Evolutionary conservation across 2,329 filamentous ascomycete species (phyloP).

Genomic region (Trichoderma oligosporum): DNA sequence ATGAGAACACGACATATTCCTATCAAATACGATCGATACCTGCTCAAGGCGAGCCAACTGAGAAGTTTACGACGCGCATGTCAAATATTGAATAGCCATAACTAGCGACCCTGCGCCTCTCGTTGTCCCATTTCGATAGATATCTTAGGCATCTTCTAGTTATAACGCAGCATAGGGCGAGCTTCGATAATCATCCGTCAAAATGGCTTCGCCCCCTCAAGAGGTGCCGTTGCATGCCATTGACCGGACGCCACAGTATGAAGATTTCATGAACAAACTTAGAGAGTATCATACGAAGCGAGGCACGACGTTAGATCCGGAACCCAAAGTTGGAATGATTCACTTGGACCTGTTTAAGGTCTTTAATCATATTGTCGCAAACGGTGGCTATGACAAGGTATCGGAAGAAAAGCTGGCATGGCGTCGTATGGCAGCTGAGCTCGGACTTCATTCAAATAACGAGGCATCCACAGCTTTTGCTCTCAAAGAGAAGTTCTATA

Average conservation of each 20-base stretch:
- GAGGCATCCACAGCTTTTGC: slow-evolving; percentile 80
- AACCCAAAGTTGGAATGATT: slow-evolving; percentile 74
- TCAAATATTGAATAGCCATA: neutral
- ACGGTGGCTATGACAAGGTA: slow-evolving; percentile 82
- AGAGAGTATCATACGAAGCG: slow-evolving; percentile 72
- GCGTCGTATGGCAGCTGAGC: slow-evolving; percentile 72
- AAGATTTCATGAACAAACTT: slow-evolving; percentile 72
- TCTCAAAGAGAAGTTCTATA: slow-evolving; percentile 85
- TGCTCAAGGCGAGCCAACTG: neutral
- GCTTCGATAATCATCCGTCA: neutral
- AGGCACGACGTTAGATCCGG: slow-evolving; percentile 73
- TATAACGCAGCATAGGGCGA: neutral
- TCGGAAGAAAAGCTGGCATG: slow-evolving; percentile 81
- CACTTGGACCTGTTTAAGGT: slow-evolving; percentile 74
- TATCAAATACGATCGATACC: neutral
- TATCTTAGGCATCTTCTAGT: neutral
- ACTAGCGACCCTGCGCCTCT: neutral
- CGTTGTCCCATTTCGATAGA: neutral
- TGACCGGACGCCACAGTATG: slow-evolving; percentile 65
- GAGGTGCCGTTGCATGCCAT: slow-evolving; percentile 44
- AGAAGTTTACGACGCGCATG: slow-evolving; percentile 5
- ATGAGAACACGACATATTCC: neutral
- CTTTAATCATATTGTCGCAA: slow-evolving; percentile 70
- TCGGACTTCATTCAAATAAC: slow-evolving; percentile 70
- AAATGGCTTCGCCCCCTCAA: slow-evolving; percentile 26